Percentiles rank a stretch among this genome's conserved stretches.
These are phyloP conservation scores for Adiantum capillusveneris DNA, from an alignment of 75 land plant genomes.

Conservation along the genomic window DNA sequence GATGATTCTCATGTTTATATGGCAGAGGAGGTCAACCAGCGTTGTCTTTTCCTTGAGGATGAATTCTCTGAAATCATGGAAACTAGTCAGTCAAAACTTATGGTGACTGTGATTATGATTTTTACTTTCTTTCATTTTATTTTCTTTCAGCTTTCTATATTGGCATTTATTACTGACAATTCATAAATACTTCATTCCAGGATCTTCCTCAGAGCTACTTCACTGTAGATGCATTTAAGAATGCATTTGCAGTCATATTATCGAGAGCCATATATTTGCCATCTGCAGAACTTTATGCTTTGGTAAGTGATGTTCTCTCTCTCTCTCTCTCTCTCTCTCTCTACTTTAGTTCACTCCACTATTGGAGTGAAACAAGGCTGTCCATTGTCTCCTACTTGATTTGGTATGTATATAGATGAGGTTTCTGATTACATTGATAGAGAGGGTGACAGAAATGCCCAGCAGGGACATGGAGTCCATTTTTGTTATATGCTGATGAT, in stretches of 20 bases:
- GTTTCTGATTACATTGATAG: too few relatives aligned
- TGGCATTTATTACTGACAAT: background rate
- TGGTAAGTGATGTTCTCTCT: slow-evolving; percentile 17
- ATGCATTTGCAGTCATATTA: slow-evolving; percentile 25
- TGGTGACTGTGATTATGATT: too few relatives aligned
- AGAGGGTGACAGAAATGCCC: too few relatives aligned
- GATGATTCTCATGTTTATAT: background rate
- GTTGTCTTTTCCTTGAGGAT: slow-evolving; percentile 13
- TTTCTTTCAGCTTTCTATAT: background rate
- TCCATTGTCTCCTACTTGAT: too few relatives aligned
- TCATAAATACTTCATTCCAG: slow-evolving; percentile 1
- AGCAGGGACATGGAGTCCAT: too few relatives aligned
- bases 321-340: background rate
- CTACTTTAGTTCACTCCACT: too few relatives aligned
- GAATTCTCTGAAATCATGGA: slow-evolving; percentile 18
- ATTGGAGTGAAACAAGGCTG: too few relatives aligned
- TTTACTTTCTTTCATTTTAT: too few relatives aligned
- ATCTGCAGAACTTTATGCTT: slow-evolving; percentile 35
- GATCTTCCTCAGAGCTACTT: slow-evolving; percentile 18
- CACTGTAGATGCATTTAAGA: slow-evolving; percentile 30
- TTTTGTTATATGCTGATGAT: too few relatives aligned
- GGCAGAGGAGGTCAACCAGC: slow-evolving; percentile 26
- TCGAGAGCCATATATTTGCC: slow-evolving; percentile 28
- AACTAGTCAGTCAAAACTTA: background rate
- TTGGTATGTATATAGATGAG: too few relatives aligned